Conservation (phyloP, 2,329 filamentous ascomycete genomes). For the Ramularia collo-cygni region DNA sequence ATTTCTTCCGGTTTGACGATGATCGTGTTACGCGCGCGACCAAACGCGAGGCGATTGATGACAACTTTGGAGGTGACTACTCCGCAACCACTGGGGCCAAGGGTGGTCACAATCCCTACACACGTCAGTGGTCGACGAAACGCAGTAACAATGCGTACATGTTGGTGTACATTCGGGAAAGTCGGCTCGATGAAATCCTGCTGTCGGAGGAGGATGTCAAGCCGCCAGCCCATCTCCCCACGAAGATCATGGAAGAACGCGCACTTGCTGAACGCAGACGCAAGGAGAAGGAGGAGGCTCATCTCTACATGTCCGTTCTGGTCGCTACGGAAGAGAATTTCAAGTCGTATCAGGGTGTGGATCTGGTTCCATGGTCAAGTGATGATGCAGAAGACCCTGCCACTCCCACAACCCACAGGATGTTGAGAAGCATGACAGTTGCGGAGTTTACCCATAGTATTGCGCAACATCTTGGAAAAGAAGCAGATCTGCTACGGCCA, state of each 20-base stretch:
- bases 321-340: constrained; percentile 80
- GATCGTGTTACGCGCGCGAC: constrained; percentile 95
- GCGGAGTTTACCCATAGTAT: constrained; percentile 66
- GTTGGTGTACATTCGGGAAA: constrained; percentile 93
- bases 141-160: constrained; percentile 89
- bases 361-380: constrained; percentile 59
- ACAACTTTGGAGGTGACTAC: constrained; percentile 93
- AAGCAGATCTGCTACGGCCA: constrained; percentile 66
- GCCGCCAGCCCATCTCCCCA: constrained; percentile 73
- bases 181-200: constrained; percentile 74
- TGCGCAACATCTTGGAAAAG: constrained; percentile 61
- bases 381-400: constrained; percentile 56
- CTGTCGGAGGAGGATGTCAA: constrained; percentile 68
- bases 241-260: constrained; percentile 74
- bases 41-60: constrained; percentile 82
- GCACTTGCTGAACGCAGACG: constrained; percentile 66
- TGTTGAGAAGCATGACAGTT: constrained; percentile 69
- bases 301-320: constrained; percentile 80
- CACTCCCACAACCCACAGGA: constrained; percentile 63
- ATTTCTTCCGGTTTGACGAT: constrained; percentile 96
- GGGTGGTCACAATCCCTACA: constrained; percentile 59
- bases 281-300: constrained; percentile 89
- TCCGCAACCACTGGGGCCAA: constrained; percentile 43
- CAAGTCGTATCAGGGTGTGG: constrained; percentile 72
- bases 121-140: constrained; percentile 57